These are phyloP conservation scores for Jaltomata sinuosa DNA, from an alignment of 257 asterid genomes.

Conservation along the genomic window DNA sequence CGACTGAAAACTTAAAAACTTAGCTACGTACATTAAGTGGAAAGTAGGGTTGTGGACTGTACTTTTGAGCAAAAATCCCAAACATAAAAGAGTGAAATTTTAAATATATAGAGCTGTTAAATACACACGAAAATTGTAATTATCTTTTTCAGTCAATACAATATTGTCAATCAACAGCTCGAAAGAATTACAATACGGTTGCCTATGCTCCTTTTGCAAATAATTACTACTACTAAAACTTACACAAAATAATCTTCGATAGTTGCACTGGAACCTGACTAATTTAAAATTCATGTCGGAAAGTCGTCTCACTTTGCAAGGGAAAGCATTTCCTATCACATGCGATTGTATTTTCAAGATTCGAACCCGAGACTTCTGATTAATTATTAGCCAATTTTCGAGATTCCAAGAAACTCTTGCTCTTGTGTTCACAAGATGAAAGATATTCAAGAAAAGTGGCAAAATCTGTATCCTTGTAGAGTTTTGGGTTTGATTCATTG, in stretches of 20 bases:
- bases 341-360: neutral
- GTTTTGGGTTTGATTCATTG: constrained; percentile 19
- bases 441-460: constrained; percentile 22
- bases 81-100: neutral
- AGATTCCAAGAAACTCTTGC: constrained; percentile 25
- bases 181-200: neutral
- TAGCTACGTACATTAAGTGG: no score
- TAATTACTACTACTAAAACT: neutral
- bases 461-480: constrained; percentile 24
- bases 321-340: neutral
- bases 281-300: neutral
- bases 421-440: constrained; percentile 20
- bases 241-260: neutral
- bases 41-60: no score
- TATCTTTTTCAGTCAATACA: neutral
- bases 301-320: neutral
- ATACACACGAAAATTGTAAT: neutral
- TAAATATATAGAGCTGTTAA: neutral
- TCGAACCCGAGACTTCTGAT: neutral
- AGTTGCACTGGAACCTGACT: neutral
- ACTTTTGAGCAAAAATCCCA: no score
- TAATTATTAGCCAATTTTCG: neutral
- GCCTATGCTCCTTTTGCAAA: neutral
- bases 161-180: neutral
- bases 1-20: neutral